These are phyloP conservation scores for Diutina siamensis DNA, from an alignment of 1,139 yeast species.

Conservation along the genomic window DNA sequence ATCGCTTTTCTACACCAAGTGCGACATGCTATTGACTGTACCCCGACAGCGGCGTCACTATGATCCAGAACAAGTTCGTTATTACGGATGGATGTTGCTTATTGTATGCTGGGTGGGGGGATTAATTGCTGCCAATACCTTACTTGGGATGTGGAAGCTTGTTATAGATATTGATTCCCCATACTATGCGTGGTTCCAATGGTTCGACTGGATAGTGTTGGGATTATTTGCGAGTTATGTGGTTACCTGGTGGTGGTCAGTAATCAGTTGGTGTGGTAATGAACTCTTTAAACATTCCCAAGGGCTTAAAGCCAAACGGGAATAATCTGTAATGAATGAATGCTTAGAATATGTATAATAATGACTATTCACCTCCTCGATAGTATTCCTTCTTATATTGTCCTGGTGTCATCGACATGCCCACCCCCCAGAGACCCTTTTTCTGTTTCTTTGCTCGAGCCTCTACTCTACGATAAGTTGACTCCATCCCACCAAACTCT, in stretches of 20 bases:
- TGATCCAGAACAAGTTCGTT: not conserved
- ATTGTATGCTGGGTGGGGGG: not conserved
- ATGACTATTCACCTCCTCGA: not conserved
- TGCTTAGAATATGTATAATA: too few relatives aligned
- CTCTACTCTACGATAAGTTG: constrained; percentile 47
- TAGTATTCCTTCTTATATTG: not conserved
- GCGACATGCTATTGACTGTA: not conserved
- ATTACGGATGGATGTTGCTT: not conserved
- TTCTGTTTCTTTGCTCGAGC: constrained; percentile 41
- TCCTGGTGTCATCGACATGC: not conserved
- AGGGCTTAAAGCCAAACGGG: constrained; percentile 3
- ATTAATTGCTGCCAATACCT: not conserved
- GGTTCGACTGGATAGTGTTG: constrained; percentile 4
- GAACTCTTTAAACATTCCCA: constrained; percentile 3
- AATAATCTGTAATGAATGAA: not conserved
- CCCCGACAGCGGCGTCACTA: not conserved
- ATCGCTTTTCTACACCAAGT: too few relatives aligned
- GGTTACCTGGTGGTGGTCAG: constrained; percentile 5
- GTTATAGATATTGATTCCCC: not conserved
- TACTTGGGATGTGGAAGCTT: constrained; percentile 4
- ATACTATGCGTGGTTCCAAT: not conserved
- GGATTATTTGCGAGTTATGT: constrained; percentile 1
- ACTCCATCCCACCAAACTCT: constrained; percentile 73
- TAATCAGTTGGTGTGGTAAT: constrained; percentile 5
- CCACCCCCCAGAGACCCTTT: constrained; percentile 58